A percentile compares a stretch with the other conserved stretches of the same genome.
Evolutionary conservation across 2,329 filamentous ascomycete genomes (phyloP).

Genomic region (Trichoderma pleuroti): DNA sequence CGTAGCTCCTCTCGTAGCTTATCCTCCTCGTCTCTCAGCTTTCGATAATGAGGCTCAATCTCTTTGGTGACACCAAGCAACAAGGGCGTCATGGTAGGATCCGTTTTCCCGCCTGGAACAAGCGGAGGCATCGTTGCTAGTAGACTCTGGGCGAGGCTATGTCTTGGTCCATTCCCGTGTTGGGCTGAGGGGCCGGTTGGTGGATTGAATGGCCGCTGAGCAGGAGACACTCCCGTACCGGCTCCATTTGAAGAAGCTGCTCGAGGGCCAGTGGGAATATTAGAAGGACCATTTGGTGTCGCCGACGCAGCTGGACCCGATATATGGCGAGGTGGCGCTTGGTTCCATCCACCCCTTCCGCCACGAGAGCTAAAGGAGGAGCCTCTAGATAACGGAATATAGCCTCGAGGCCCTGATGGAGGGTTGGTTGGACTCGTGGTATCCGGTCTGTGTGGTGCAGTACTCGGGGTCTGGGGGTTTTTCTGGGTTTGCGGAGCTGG

Average conservation of each 20-base stretch:
- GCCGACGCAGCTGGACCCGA: slow-evolving; percentile 38
- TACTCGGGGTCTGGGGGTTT: slow-evolving; percentile 34
- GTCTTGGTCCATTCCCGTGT: slow-evolving; percentile 36
- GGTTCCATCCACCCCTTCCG: slow-evolving; percentile 44
- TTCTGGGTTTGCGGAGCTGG: slow-evolving; percentile 35
- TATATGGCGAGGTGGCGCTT: slow-evolving; percentile 33
- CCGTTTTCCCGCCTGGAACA: slow-evolving; percentile 53
- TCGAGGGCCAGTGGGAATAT: slow-evolving; percentile 50
- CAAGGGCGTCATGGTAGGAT: slow-evolving; percentile 44
- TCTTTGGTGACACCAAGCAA: slow-evolving; percentile 50
- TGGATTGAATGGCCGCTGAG: slow-evolving; percentile 52
- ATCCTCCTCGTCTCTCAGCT: slow-evolving; percentile 57
- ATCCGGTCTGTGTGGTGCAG: slow-evolving; percentile 36
- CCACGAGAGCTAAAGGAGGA: slow-evolving; percentile 40
- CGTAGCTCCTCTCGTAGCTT: slow-evolving; percentile 52
- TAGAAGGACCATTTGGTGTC: slow-evolving; percentile 37
- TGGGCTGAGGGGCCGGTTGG: slow-evolving; percentile 53
- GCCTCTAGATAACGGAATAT: slow-evolving; percentile 44
- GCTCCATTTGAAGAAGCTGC: slow-evolving; percentile 31
- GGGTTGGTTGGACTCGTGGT: slow-evolving; percentile 47
- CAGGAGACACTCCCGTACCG: slow-evolving; percentile 39
- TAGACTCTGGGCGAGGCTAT: slow-evolving; percentile 50
- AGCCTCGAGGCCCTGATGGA: slow-evolving; percentile 54
- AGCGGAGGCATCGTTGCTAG: slow-evolving; percentile 50
- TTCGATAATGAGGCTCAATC: slow-evolving; percentile 51